phyloP scores from a whole-genome alignment of 257 asterid genomes.

The Forsythia viridissima region DNA sequence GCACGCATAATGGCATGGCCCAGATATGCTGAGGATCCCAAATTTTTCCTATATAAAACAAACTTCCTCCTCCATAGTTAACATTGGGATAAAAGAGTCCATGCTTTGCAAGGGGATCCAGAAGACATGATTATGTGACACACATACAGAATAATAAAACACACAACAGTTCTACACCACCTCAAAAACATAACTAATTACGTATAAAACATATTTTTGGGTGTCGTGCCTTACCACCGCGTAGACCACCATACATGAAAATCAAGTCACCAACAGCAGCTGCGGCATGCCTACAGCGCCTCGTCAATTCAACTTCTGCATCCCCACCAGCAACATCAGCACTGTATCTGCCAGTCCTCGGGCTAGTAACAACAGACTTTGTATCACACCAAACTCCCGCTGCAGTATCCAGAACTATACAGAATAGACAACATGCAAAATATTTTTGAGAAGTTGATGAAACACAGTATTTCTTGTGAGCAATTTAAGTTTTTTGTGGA shows the following conservation, averaged over 20 bases:
- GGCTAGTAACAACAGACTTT: conserved; percentile 89
- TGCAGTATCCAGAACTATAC: conserved; percentile 92
- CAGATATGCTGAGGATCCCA: background rate
- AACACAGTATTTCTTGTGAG: background rate
- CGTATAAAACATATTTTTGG: background rate
- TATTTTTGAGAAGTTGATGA: conserved; percentile 9
- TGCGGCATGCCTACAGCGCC: conserved; percentile 98
- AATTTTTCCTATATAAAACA: background rate
- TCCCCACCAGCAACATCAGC: conserved; percentile 99
- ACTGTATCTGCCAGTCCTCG: conserved; percentile 94
- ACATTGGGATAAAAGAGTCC: background rate
- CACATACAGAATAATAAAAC: background rate
- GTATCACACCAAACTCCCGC: conserved; percentile 99
- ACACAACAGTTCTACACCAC: background rate
- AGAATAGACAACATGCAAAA: conserved; percentile 18
- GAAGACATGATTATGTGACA: background rate
- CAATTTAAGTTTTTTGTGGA: conserved; percentile 4
- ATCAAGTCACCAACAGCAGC: conserved; percentile 96
- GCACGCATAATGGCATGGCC: background rate
- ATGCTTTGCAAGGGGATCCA: background rate
- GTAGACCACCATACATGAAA: conserved; percentile 94
- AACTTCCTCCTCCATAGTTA: conserved; percentile 4
- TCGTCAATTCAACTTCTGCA: conserved; percentile 94
- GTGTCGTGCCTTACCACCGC: conserved; percentile 81
- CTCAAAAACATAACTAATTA: background rate